Evolutionary conservation across 2,329 filamentous ascomycete genomes (phyloP).

Genomic region (Aspergillus pseudoviridinutans): DNA sequence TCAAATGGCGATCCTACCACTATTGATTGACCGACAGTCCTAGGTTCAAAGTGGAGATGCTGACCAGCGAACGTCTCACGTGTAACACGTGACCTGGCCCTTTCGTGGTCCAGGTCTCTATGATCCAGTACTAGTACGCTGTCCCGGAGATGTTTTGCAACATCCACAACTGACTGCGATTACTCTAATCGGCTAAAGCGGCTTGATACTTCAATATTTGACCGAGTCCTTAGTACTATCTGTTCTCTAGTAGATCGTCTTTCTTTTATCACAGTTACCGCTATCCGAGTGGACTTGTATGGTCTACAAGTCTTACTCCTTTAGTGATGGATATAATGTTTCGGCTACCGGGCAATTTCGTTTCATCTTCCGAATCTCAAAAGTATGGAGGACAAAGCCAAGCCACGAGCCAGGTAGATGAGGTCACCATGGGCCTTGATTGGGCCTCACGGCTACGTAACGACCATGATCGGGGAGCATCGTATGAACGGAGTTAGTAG

Average conservation of each 20-base stretch:
- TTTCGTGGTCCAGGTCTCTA: neutral
- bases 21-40: slow-evolving; percentile 6
- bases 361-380: neutral
- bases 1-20: slow-evolving; percentile 10
- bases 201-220: neutral
- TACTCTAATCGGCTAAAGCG: neutral
- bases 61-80: neutral
- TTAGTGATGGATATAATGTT: neutral
- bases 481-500: neutral
- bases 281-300: neutral
- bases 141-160: too few relatives aligned
- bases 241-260: neutral
- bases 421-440: too few relatives aligned
- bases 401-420: too few relatives aligned
- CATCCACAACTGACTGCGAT: too few relatives aligned
- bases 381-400: too few relatives aligned
- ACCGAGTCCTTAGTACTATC: neutral
- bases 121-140: too few relatives aligned
- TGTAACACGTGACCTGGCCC: neutral
- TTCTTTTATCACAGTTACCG: neutral
- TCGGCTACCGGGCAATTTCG: neutral
- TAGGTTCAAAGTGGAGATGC: neutral
- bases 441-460: neutral
- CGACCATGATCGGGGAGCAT: neutral
- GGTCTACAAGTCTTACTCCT: neutral